These are phyloP conservation scores for Fusarium bulbicola DNA, from an alignment of 2,329 filamentous ascomycete genomes.

Conservation along the genomic window DNA sequence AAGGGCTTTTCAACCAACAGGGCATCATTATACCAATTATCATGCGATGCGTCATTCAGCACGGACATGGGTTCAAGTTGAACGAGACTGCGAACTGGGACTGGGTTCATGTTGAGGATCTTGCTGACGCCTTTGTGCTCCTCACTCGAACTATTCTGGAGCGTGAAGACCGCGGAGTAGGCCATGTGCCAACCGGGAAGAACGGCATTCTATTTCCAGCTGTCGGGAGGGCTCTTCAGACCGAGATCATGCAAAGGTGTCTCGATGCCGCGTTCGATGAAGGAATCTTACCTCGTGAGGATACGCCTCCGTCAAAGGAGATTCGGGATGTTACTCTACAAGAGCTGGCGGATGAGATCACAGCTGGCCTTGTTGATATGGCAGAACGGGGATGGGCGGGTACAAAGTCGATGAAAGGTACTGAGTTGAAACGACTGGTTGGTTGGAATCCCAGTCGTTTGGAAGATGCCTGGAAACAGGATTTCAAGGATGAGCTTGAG, in stretches of 20 bases:
- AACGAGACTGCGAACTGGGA: neutral
- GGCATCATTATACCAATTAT: neutral
- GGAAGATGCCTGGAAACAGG: neutral
- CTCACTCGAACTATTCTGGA: neutral
- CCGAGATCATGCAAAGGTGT: neutral
- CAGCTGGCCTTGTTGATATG: conserved; percentile 3
- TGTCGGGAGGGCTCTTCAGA: neutral
- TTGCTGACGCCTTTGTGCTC: neutral
- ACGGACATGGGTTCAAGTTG: neutral
- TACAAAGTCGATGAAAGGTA: conserved; percentile 10
- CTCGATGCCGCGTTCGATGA: neutral
- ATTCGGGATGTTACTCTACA: neutral
- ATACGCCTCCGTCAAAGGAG: neutral
- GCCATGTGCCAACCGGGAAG: neutral
- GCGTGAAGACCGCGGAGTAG: neutral
- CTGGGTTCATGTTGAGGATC: neutral
- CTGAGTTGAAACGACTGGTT: neutral
- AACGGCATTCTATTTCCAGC: neutral
- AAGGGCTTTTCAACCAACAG: neutral
- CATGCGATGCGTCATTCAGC: neutral
- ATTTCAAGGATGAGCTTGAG: neutral
- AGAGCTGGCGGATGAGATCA: conserved; percentile 11
- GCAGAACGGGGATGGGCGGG: conserved; percentile 15
- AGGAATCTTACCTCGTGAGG: neutral
- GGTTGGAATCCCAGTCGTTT: neutral